Base-by-base conservation (phyloP, 768 basidiomycete species). In the Lepiota subincarnata region DNA sequence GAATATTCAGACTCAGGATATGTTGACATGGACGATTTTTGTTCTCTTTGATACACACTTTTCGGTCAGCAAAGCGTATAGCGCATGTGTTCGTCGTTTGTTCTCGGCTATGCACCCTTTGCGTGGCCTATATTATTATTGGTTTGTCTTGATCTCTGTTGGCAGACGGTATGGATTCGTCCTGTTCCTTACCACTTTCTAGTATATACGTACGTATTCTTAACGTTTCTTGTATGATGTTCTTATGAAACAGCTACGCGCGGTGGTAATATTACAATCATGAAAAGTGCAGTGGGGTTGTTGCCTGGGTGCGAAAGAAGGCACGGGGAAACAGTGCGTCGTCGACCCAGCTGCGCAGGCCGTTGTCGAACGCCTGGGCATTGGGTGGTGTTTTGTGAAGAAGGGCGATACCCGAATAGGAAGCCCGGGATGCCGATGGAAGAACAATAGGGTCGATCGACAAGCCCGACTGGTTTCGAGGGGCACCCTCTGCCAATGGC, bases 21-120 rank as follows among this genome's bases (percentile, higher is more conserved):
- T 28, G 26, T 55, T 53, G 34, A 19, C 46, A 55, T 38, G 46
- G 47, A 45, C 54, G 54, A 52, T 59, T 53, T 57, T 53, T 50
- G 57, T 54, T 36, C 56, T 44, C 58, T 44, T 40, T 36, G 34
- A 16, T 35, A 7, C 50, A 48, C 35, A 19, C 56, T 48, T 24
- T 48, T 37, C 22, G 34, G 44, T 40, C 50, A 44, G 26, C 31
- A 37, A 26, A 14, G 50, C 19, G 50, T 18, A 38, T 57, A 44
- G 56, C 54, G 42, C 50, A 48, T 50, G 59, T 53, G 51, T 59
- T 48, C 48, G 50, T 40, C 53, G 55, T 44, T 59, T 57, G 45
- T 61, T 59, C 31, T 42, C 50, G 31, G 38, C 34, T 26, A 46
- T 39, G 6, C 44, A 34, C 44, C 31, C 31, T 50, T 48, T 35